Evolutionary conservation across 108 stramenopile species (phyloP).

Genomic region (Skeletonema menzelii): DNA sequence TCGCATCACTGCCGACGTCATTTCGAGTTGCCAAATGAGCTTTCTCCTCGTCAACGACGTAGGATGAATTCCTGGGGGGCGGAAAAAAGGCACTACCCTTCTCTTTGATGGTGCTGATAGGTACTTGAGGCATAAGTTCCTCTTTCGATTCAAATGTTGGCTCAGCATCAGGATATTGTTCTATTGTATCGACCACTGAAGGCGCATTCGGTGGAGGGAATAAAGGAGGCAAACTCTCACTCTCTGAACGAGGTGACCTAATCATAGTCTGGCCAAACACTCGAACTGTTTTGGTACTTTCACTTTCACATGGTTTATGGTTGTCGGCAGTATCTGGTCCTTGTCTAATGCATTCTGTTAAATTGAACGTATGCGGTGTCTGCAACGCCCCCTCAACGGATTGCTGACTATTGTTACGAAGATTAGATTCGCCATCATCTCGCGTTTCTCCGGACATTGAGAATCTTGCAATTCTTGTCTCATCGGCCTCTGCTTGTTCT

Average conservation of each 20-base stretch:
- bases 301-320: not conserved
- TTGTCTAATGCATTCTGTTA: not conserved
- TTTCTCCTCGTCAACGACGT: not conserved
- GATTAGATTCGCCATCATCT: not conserved
- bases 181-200: not conserved
- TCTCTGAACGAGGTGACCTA: not conserved
- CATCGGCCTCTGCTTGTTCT: not conserved
- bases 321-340: not conserved
- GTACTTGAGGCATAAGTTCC: not conserved
- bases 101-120: not conserved
- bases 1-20: too few relatives aligned
- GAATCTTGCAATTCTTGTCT: not conserved
- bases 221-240: not conserved
- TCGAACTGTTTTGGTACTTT: not conserved
- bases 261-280: not conserved
- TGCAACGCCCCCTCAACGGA: not conserved
- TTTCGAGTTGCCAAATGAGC: too few relatives aligned
- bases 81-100: not conserved
- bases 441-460: not conserved
- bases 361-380: not conserved
- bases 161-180: not conserved
- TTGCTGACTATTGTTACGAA: not conserved
- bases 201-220: not conserved
- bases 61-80: not conserved
- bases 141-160: not conserved